A percentile compares a stretch with the other conserved stretches of the same genome.
These are phyloP conservation scores for Hyparrhenia diplandra DNA, from an alignment of 176 grass and related monocot genomes.

Conservation along the genomic window DNA sequence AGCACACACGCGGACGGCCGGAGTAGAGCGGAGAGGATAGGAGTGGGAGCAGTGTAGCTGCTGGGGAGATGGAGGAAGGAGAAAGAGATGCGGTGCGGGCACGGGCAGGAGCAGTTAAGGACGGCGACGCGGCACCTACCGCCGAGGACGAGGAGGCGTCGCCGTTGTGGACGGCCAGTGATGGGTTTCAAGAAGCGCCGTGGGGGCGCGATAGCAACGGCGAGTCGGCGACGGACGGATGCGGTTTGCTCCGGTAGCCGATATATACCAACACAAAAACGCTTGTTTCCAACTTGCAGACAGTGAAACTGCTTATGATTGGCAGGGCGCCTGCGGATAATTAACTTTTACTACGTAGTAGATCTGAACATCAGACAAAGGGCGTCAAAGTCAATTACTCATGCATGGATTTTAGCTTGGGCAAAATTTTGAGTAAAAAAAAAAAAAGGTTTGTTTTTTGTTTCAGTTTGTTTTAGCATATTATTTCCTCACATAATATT, in stretches of 20 bases:
- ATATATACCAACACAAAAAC: not conserved
- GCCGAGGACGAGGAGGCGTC: slow-evolving; percentile 2
- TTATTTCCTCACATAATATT: too few species aligned
- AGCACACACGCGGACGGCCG: not conserved
- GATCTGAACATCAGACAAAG: too few species aligned
- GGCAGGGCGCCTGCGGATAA: too few species aligned
- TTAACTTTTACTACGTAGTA: too few species aligned
- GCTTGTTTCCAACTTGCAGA: not conserved
- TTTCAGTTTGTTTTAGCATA: too few species aligned
- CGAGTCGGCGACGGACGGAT: not conserved
- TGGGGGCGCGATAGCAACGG: not conserved
- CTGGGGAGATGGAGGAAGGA: not conserved
- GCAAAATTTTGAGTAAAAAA: too few species aligned
- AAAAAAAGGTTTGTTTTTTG: too few species aligned
- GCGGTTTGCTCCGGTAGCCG: not conserved
- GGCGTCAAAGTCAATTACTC: too few species aligned
- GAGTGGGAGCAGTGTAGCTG: not conserved
- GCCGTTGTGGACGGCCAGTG: not conserved
- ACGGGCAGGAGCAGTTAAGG: not conserved
- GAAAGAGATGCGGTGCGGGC: not conserved
- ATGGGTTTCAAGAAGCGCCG: not conserved
- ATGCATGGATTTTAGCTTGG: too few species aligned
- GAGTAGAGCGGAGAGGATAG: not conserved
- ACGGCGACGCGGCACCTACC: slow-evolving; percentile 39
- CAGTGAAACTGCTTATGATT: too few species aligned